Evolutionary conservation across 805 yeast species (phyloP), one percentile per base, ranked within the genome.

Genomic region (Saturnispora hagleri): DNA sequence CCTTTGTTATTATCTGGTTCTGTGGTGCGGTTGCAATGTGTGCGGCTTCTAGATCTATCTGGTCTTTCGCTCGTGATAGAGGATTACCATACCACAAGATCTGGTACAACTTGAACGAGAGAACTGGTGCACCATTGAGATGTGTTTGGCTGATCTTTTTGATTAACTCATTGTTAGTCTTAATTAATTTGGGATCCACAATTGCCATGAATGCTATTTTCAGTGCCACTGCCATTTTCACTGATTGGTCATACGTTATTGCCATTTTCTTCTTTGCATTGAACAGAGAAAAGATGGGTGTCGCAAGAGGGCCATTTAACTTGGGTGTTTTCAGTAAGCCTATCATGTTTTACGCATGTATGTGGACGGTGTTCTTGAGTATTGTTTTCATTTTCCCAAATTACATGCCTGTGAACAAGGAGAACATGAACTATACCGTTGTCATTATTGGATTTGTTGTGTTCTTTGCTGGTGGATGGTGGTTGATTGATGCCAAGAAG

Each of bases 11-110:
- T 24, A 71, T 77, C 54, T 77, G 76, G 67, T 68, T 77, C 62
- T 75, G 77, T 74, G 77, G 79, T 51, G 73, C 75, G 13, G 77
- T 78, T 41, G 75, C 78, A 52, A 65, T 69, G 35, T 71, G 77
- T 58, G 77, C 77, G 51, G 70, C 73, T 13, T 73, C 79, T 3
- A 68, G 82, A 63, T 77, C 78, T 51, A 67, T 77, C 46, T 77
- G 80, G 77, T 74, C 81, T 2, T 77, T 77, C 64, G 76, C 80
- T 38, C 69, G 82, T 66, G 82, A 77, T 61, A 72, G 71, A 52
- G 81, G 80, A 36, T 66, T 77, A 53, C 82, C 82, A 61, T 57
- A 62, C 62, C 60, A 73, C 59, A 58, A 74, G 62, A 60, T 66
- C 62, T 61, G 79, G 75, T 57, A 69, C 69, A 58, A 72, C 66